These are phyloP conservation scores for Lumnitzera racemosa DNA, from an alignment of 345 rosid species.

Conservation along the genomic window DNA sequence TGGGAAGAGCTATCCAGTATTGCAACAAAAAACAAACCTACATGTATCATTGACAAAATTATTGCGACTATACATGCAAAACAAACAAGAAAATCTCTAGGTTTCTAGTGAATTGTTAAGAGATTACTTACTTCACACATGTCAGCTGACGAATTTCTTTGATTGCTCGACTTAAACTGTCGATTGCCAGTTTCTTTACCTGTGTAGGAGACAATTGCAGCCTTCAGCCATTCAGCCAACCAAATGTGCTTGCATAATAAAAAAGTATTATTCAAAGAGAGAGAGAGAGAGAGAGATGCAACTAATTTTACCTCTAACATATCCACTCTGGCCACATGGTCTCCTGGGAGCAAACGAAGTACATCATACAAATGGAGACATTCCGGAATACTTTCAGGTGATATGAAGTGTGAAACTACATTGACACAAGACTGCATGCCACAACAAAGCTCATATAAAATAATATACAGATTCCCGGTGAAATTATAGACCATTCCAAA, in stretches of 20 bases:
- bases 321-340: constrained; percentile 55
- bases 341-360: constrained; percentile 61
- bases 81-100: background rate
- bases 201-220: constrained; percentile 17
- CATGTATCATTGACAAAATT: too few species aligned
- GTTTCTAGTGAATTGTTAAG: too few species aligned
- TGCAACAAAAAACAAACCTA: too few species aligned
- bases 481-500: background rate
- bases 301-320: constrained; percentile 52
- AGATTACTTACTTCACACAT: constrained; percentile 24
- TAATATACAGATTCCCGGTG: background rate
- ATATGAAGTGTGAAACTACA: constrained; percentile 77
- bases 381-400: constrained; percentile 68
- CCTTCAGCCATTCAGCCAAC: constrained; percentile 1
- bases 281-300: background rate
- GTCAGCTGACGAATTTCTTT: constrained; percentile 76
- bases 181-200: constrained; percentile 84
- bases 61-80: too few species aligned
- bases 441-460: constrained; percentile 4
- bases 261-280: background rate
- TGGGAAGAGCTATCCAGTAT: too few species aligned
- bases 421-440: constrained; percentile 77
- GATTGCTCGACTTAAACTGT: constrained; percentile 54
- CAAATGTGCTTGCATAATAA: background rate
- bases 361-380: constrained; percentile 60